These are phyloP conservation scores for Ailanthus altissimus DNA, from an alignment of 345 rosid genomes.

Conservation along the genomic window DNA sequence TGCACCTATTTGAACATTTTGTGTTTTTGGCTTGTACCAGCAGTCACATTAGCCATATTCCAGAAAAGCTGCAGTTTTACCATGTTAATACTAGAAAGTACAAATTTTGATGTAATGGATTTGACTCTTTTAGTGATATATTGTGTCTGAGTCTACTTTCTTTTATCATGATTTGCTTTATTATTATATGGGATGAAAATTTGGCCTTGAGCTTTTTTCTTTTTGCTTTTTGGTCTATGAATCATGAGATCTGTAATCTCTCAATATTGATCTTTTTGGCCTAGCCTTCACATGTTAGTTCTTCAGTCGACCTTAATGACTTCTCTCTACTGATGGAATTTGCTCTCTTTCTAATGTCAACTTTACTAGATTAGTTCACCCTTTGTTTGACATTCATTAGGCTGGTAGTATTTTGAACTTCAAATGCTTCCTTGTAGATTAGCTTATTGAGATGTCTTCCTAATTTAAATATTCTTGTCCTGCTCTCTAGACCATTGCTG, in stretches of 20 bases:
- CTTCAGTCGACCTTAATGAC: background rate
- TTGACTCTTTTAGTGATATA: background rate
- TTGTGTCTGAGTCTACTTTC: background rate
- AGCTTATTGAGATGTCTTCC: constrained; percentile 1
- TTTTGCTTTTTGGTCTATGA: background rate
- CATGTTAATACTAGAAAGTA: background rate
- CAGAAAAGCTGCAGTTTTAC: background rate
- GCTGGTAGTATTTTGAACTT: background rate
- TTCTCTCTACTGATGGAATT: background rate
- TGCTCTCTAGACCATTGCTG: constrained; percentile 63
- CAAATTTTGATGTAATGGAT: background rate
- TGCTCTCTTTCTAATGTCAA: background rate
- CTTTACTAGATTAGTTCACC: background rate
- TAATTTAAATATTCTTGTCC: background rate
- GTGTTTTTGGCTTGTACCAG: background rate
- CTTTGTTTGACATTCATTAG: background rate
- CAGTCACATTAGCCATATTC: background rate
- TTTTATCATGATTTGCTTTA: background rate
- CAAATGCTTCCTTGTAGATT: background rate
- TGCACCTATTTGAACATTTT: background rate
- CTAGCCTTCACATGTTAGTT: background rate
- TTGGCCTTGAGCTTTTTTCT: background rate
- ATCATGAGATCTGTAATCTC: background rate
- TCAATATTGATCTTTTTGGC: background rate
- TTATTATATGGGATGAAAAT: background rate